Percentiles rank a stretch among this genome's conserved stretches.
phyloP scores from a whole-genome alignment of 495 filamentous ascomycete species.

The Amphirosellinia nigrospora region DNA sequence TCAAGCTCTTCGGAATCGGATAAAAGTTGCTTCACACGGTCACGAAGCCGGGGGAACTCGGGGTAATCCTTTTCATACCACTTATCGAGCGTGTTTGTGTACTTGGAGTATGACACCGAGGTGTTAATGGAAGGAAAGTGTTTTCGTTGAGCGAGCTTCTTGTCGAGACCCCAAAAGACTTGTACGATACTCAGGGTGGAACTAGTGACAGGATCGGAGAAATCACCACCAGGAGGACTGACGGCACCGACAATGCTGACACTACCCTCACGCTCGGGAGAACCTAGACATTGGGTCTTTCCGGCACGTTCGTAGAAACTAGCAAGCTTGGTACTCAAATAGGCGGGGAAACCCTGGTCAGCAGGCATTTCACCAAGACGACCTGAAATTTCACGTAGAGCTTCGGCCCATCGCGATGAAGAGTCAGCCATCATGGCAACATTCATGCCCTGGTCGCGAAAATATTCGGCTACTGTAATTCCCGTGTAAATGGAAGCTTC shows the following conservation, averaged over 20 bases:
- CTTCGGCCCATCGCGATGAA: conserved; percentile 97
- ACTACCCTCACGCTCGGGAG: conserved; percentile 84
- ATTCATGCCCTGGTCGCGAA: conserved; percentile 96
- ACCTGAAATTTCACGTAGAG: conserved; percentile 97
- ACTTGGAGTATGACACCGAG: conserved; percentile 94
- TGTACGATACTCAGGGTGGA: conserved; percentile 97
- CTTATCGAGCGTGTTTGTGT: conserved; percentile 82
- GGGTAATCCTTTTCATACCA: conserved; percentile 92
- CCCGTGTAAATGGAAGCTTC: conserved; percentile 99
- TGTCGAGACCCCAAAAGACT: conserved; percentile 99
- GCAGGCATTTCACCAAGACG: conserved; percentile 99
- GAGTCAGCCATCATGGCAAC: conserved; percentile 99
- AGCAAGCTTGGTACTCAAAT: conserved; percentile 93
- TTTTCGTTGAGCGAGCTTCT: conserved; percentile 98
- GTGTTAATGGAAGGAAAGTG: conserved; percentile 99
- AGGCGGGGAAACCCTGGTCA: conserved; percentile 98
- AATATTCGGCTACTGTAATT: conserved; percentile 97
- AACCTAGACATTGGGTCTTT: conserved; percentile 82
- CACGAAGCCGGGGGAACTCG: conserved; percentile 90
- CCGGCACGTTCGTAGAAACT: conserved; percentile 99
- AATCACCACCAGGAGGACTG: conserved; percentile 97
- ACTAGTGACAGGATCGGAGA: conserved; percentile 96
- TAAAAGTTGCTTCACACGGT: conserved; percentile 89
- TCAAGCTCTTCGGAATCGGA: conserved; percentile 96
- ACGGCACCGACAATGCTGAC: conserved; percentile 98